These are phyloP conservation scores for Ceratobasidium sp. DNA, from an alignment of 1,284 basidiomycete genomes.

Conservation along the genomic window DNA sequence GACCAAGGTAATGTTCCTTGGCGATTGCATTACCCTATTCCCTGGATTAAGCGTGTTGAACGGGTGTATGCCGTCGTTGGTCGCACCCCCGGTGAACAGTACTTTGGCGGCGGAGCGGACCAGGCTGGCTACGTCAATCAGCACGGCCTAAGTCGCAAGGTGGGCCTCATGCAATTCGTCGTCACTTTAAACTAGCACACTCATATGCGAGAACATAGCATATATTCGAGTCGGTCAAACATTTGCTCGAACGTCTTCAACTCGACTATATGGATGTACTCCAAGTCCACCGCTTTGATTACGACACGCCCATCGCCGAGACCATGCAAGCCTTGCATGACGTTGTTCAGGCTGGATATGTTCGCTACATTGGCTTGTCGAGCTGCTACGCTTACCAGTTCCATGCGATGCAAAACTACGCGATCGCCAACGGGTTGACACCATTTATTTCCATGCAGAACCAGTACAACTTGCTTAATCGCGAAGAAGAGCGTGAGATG, in stretches of 20 bases:
- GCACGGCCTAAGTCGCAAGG: slow-evolving; percentile 56
- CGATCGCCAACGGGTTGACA: slow-evolving; percentile 47
- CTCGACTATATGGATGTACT: too few relatives aligned
- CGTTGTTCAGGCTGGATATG: slow-evolving; percentile 49
- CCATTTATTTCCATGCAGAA: slow-evolving; percentile 52
- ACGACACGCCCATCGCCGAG: too few relatives aligned
- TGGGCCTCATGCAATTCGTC: too few relatives aligned
- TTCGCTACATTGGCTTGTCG: slow-evolving; percentile 32
- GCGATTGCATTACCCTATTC: too few relatives aligned
- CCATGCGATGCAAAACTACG: slow-evolving; percentile 48
- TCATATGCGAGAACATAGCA: too few relatives aligned
- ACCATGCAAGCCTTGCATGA: too few relatives aligned
- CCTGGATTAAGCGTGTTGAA: too few relatives aligned
- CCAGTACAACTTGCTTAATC: slow-evolving; percentile 51
- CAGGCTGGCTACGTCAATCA: slow-evolving; percentile 57
- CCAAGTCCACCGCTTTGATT: too few relatives aligned
- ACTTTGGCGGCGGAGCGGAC: slow-evolving; percentile 10
- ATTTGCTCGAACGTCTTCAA: too few relatives aligned
- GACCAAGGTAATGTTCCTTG: too few relatives aligned
- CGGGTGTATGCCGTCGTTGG: slow-evolving; percentile 51
- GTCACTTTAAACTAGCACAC: too few relatives aligned
- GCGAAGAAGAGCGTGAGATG: slow-evolving; percentile 55
- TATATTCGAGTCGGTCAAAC: too few relatives aligned
- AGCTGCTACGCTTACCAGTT: slow-evolving; percentile 43
- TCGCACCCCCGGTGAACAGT: slow-evolving; percentile 7